phyloP scores from a whole-genome alignment of 805 yeast genomes.

The Suhomyces sp. region DNA sequence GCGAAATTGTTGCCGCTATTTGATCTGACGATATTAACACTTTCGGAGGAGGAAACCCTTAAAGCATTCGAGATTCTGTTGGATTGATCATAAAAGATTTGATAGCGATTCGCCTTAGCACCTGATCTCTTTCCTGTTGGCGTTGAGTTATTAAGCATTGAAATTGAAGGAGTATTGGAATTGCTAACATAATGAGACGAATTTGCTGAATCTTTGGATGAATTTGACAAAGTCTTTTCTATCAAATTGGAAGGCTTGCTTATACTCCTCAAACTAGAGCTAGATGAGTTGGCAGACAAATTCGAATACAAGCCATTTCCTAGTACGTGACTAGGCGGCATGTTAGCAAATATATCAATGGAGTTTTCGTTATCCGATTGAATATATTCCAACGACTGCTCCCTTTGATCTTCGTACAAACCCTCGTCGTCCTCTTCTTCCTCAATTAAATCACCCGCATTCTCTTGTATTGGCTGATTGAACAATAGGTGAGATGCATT shows the following conservation, averaged over 20 bases:
- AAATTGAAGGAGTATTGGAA: conserved; percentile 5
- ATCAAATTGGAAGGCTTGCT: conserved; percentile 14
- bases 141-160: conserved; percentile 10
- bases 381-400: conserved; percentile 6
- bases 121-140: conserved; percentile 30
- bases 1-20: conserved; percentile 10
- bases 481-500: conserved; percentile 18
- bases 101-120: conserved; percentile 47
- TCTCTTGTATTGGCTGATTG: conserved; percentile 32
- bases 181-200: conserved; percentile 3
- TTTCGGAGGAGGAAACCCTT: conserved; percentile 32
- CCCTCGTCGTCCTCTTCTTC: conserved; percentile 21
- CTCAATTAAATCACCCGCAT: conserved; percentile 15
- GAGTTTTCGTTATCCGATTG: conserved; percentile 8
- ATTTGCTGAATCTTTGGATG: conserved; percentile 27
- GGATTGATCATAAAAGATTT: conserved; percentile 46
- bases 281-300: conserved; percentile 33
- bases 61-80: conserved; percentile 43
- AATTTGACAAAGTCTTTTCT: conserved; percentile 33
- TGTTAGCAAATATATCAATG: conserved; percentile 14
- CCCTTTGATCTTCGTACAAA: conserved; percentile 6
- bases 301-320: conserved; percentile 21
- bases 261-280: conserved; percentile 26
- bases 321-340: conserved; percentile 19
- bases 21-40: conserved; percentile 17